These are phyloP conservation scores for Sclerotiophoma versabilis DNA, from an alignment of 2,329 filamentous ascomycete species.

Conservation along the genomic window DNA sequence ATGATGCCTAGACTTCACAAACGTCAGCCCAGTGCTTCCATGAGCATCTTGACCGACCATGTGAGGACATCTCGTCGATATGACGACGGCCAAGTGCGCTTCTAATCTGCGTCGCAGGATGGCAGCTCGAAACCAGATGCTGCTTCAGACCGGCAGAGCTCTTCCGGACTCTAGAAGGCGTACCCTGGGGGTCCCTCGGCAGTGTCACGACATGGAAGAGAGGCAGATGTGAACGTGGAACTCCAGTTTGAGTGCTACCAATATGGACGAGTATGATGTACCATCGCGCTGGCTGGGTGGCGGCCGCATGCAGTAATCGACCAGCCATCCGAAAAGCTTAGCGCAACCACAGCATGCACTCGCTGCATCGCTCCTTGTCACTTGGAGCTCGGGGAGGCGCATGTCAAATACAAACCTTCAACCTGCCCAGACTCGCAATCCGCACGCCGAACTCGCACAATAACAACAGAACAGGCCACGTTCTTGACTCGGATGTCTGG, in stretches of 20 bases:
- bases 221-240: neutral
- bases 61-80: neutral
- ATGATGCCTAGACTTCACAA: neutral
- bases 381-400: neutral
- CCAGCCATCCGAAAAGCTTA: constrained; percentile 1
- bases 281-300: neutral
- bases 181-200: no score
- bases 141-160: neutral
- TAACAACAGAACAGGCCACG: neutral
- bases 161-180: neutral
- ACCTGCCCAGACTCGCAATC: neutral
- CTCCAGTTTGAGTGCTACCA: neutral
- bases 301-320: neutral
- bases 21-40: constrained; percentile 1
- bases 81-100: neutral
- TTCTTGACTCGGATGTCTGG: neutral
- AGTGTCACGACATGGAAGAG: no score
- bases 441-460: neutral
- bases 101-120: neutral
- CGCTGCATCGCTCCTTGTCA: neutral
- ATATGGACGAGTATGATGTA: neutral
- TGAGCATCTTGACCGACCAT: neutral
- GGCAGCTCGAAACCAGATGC: neutral
- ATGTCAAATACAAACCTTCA: neutral
- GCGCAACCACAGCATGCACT: neutral